Evolutionary conservation across 2,329 filamentous ascomycete species (phyloP), one percentile per base, ranked within the genome.

Genomic region (Coniochaeta pulveracea): DNA sequence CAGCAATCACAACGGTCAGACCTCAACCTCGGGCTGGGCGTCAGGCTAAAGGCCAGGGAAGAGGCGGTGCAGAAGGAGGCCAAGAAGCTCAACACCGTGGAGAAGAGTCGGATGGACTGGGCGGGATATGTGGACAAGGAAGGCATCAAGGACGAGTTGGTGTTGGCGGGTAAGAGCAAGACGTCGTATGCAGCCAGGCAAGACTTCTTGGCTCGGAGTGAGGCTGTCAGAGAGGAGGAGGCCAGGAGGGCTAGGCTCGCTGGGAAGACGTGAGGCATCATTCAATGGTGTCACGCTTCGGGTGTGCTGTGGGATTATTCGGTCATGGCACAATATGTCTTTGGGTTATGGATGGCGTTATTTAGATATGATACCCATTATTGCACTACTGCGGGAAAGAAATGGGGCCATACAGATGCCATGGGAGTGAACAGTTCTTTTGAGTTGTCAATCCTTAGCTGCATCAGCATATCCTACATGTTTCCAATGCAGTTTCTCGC

Each of bases 71-170:
- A 56, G 27, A 62, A 63, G 11, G 63, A 67, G 38, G 67, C 72
- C 31, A 74, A 70, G 61, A 81, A 80, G 49, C 60, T 81, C 43
- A 82, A 77, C 49, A 78, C 76, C 11, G 73, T 81, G 11, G 76
- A 82, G 56, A 81, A 81, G 65, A 80, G 74, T 45, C 66, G 74
- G 34, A 76, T 82, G 69, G 77, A 82, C 53, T 82, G 77, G 77
- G 77, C 76, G 3, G 75, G 76, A 10, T 81, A 71, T 45, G 77
- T 82, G 37, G 77, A 82, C 55, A 72, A 77, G 51, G 76, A 80
- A 52, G 77, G 77, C 7, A 76, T 81, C 55, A 68, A 76, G 50
- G 75, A 81, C 53, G 77, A 82, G 51, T 59, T 82, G 37, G 68
- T 69, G 52, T 60, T 76, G 29, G 75, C 76, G 16, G 72, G 76